Evolutionary conservation across 331 rosid species (phyloP).

Genomic region (Malus hybrid): DNA sequence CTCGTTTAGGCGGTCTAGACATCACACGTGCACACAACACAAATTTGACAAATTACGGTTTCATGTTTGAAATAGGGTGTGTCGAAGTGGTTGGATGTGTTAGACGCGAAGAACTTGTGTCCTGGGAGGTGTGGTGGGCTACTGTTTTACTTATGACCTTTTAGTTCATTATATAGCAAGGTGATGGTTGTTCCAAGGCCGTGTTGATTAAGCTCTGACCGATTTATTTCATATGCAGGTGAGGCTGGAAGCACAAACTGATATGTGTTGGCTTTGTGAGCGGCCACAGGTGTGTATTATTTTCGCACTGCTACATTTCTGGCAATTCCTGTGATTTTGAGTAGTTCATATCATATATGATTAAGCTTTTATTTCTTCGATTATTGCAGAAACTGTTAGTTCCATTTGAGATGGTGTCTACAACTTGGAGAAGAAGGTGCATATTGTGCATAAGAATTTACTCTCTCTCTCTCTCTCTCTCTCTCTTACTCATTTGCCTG

Average conservation of each 20-base stretch:
- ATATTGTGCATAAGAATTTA: background rate
- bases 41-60: slow-evolving; percentile 1
- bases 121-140: slow-evolving; percentile 73
- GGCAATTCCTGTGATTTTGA: background rate
- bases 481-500: slow-evolving; percentile 3
- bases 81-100: slow-evolving; percentile 88
- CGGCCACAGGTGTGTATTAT: slow-evolving; percentile 59
- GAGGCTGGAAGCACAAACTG: slow-evolving; percentile 79
- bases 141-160: background rate
- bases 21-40: background rate
- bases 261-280: slow-evolving; percentile 91
- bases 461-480: background rate
- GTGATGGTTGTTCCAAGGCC: background rate
- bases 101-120: slow-evolving; percentile 55
- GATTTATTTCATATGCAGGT: slow-evolving; percentile 40
- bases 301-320: background rate
- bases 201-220: background rate
- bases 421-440: slow-evolving; percentile 87
- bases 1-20: background rate
- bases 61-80: slow-evolving; percentile 40
- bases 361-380: background rate
- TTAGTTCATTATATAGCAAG: background rate
- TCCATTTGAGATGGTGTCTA: slow-evolving; percentile 95
- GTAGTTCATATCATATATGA: background rate
- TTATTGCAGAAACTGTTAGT: slow-evolving; percentile 61